A percentile compares a stretch with the other conserved stretches of the same genome.
Evolutionary conservation across 169 alveolate genomes (phyloP).

Genomic region (Cardiosporidium cionae): DNA sequence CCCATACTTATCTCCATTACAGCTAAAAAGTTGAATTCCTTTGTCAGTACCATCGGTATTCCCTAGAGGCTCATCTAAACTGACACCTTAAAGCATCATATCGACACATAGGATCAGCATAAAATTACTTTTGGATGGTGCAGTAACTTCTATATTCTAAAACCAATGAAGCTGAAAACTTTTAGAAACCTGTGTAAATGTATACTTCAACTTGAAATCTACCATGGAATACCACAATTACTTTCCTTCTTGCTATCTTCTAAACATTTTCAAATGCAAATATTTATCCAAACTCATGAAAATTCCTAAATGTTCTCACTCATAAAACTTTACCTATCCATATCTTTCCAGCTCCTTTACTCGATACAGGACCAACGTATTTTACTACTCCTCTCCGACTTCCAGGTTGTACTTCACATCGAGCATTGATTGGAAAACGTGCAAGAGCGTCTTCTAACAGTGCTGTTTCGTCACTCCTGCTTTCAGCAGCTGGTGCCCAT

Average conservation of each 20-base stretch:
- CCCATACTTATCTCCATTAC: conserved; percentile 62
- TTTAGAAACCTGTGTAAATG: too few species aligned
- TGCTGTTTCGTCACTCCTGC: too few species aligned
- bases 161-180: too few species aligned
- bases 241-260: neutral
- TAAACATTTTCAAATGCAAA: neutral
- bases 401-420: neutral
- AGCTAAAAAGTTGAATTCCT: conserved; percentile 56
- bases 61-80: conserved; percentile 80
- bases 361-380: neutral
- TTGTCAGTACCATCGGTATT: conserved; percentile 69
- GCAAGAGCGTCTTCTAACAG: neutral
- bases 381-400: neutral
- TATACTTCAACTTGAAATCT: too few species aligned
- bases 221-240: neutral
- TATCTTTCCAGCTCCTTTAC: neutral
- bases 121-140: too few species aligned
- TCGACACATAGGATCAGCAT: too few species aligned
- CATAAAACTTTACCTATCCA: neutral
- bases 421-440: neutral
- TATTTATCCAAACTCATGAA: neutral
- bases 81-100: conserved; percentile 75
- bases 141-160: too few species aligned
- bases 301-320: neutral
- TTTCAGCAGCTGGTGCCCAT: neutral